A percentile compares a stretch with the other conserved stretches of the same genome.
phyloP scores from a whole-genome alignment of 495 filamentous ascomycete species.

The Penicillium verhagenii region DNA sequence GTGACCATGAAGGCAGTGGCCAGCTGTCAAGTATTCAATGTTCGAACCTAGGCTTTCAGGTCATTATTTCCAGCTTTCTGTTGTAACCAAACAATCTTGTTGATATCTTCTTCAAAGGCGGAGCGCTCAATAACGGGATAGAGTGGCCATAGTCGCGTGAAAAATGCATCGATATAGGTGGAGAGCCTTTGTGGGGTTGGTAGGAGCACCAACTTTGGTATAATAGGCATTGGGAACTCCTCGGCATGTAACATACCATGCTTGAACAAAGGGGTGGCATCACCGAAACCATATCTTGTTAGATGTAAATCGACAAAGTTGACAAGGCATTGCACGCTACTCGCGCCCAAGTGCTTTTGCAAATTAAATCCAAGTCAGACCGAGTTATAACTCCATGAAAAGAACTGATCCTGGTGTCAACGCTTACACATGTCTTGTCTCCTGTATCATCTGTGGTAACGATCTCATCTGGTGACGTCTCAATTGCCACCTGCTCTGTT shows the following conservation, averaged over 20 bases:
- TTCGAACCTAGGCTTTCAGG: background rate
- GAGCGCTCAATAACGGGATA: background rate
- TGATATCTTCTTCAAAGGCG: background rate
- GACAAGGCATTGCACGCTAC: constrained; percentile 10
- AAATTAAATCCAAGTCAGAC: too few species aligned
- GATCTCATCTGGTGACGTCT: background rate
- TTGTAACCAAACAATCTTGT: background rate
- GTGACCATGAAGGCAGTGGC: background rate
- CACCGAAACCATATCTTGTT: constrained; percentile 2
- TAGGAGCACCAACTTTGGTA: background rate
- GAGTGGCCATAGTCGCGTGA: background rate
- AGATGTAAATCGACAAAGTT: constrained; percentile 9
- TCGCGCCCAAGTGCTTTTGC: background rate
- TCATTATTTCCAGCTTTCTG: background rate
- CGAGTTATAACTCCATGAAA: too few species aligned
- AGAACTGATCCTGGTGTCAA: background rate
- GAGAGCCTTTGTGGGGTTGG: background rate
- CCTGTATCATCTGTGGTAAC: background rate
- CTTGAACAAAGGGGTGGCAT: background rate
- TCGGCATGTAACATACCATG: constrained; percentile 10
- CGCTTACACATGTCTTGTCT: background rate
- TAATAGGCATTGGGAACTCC: constrained; percentile 6
- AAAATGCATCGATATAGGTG: background rate
- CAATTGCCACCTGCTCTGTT: background rate
- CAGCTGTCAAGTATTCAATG: background rate